Conservation (phyloP, 1,139 yeast genomes). For the Candida smagusa region DNA sequence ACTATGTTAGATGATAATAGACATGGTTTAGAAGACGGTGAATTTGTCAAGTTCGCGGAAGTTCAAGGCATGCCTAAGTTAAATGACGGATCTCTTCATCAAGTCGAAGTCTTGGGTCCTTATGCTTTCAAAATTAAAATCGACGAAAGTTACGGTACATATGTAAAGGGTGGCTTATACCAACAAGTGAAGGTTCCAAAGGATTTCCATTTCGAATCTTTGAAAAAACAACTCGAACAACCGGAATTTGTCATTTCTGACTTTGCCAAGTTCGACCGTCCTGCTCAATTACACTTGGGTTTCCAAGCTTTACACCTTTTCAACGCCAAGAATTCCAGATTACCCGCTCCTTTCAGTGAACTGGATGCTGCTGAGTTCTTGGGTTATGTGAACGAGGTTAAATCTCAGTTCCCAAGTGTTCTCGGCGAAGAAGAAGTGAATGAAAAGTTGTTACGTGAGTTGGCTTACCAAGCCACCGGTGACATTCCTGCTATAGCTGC, state of each 20-base stretch:
- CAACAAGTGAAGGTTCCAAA: constrained; percentile 88
- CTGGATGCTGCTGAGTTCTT: constrained; percentile 73
- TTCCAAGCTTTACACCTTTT: constrained; percentile 87
- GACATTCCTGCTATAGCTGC: constrained; percentile 90
- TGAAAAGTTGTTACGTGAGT: constrained; percentile 63
- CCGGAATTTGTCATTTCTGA: constrained; percentile 86
- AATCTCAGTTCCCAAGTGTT: constrained; percentile 55
- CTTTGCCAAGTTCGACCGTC: constrained; percentile 91
- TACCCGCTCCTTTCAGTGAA: constrained; percentile 76
- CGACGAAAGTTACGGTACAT: constrained; percentile 55
- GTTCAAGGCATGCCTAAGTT: constrained; percentile 68
- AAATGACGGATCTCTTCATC: constrained; percentile 69
- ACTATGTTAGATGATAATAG: constrained; percentile 89
- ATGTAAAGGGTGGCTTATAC: constrained; percentile 82
- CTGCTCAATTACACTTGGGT: constrained; percentile 85
- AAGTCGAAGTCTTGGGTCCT: constrained; percentile 87
- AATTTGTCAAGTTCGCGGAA: constrained; percentile 84
- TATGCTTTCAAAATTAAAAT: constrained; percentile 77
- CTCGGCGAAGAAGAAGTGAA: constrained; percentile 51
- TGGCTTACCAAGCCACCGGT: constrained; percentile 85
- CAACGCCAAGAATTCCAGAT: constrained; percentile 51
- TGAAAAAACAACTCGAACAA: constrained; percentile 58
- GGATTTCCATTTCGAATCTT: constrained; percentile 57
- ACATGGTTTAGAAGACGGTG: constrained; percentile 93
- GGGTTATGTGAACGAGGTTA: constrained; percentile 57